phyloP scores from a whole-genome alignment of 75 land plant genomes.

The Picea glauca region DNA sequence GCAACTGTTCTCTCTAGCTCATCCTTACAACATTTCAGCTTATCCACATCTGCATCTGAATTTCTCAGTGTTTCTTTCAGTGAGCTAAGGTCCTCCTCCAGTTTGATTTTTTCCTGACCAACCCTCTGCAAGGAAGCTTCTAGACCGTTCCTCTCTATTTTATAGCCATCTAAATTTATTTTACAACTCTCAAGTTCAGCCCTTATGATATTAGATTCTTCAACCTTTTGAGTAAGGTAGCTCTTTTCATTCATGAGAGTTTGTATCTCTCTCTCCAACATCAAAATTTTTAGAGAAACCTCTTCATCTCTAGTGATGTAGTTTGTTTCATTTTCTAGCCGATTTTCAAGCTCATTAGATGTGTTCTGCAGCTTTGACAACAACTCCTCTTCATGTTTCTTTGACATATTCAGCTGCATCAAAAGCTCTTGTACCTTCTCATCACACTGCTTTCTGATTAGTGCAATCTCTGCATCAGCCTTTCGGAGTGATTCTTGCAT shows the following conservation, averaged over 20 bases:
- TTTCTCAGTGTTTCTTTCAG: slow-evolving; percentile 23
- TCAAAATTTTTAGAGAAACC: slow-evolving; percentile 6
- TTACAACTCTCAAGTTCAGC: slow-evolving; percentile 24
- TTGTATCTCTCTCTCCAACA: slow-evolving; percentile 31
- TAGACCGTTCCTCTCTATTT: slow-evolving; percentile 22
- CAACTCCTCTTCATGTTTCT: slow-evolving; percentile 25
- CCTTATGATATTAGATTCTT: slow-evolving; percentile 27
- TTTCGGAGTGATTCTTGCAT: slow-evolving; percentile 33
- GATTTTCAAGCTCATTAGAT: slow-evolving; percentile 19
- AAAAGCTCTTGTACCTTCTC: slow-evolving; percentile 22
- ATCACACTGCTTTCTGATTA: slow-evolving; percentile 15
- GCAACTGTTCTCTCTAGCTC: slow-evolving; percentile 22
- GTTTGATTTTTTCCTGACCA: slow-evolving; percentile 13
- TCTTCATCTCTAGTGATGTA: slow-evolving; percentile 13
- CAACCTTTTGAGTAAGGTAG: slow-evolving; percentile 26
- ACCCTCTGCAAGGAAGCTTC: slow-evolving; percentile 22
- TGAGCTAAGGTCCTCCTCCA: slow-evolving; percentile 24
- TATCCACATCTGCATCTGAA: slow-evolving; percentile 18
- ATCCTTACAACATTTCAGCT: slow-evolving; percentile 18
- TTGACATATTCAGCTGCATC: slow-evolving; percentile 26
- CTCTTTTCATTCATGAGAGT: slow-evolving; percentile 25
- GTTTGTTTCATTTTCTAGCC: slow-evolving; percentile 14
- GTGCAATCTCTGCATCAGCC: slow-evolving; percentile 16
- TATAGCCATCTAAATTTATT: slow-evolving; percentile 31
- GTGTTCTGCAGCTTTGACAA: slow-evolving; percentile 27